Conservation (phyloP, 2,329 filamentous ascomycete genomes). For the Aspergillus novofumigatus region DNA sequence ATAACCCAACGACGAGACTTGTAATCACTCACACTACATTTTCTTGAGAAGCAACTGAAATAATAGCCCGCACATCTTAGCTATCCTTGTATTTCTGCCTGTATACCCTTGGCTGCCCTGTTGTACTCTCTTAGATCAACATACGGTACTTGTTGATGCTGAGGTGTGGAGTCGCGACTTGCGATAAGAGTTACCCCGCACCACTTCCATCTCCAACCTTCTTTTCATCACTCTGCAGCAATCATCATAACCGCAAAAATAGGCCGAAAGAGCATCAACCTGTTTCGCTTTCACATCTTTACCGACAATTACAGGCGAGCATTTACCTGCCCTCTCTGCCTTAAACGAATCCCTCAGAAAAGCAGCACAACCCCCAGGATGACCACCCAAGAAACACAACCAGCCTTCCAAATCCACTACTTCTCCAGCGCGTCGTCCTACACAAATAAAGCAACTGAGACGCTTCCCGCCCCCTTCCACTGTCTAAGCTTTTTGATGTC, state of each 20-base stretch:
- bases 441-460: slow-evolving; percentile 38
- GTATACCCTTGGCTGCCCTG: background rate
- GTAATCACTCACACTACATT: background rate
- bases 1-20: background rate
- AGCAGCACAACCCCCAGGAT: background rate
- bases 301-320: background rate
- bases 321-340: background rate
- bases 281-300: background rate
- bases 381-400: slow-evolving; percentile 1
- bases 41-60: too few species aligned
- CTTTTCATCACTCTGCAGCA: background rate
- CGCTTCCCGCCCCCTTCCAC: slow-evolving; percentile 39
- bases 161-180: background rate
- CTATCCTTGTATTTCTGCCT: background rate
- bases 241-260: background rate
- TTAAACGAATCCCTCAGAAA: background rate
- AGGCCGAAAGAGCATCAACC: background rate
- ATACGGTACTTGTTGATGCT: background rate
- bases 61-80: too few species aligned
- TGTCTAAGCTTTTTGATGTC: slow-evolving; percentile 33
- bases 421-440: slow-evolving; percentile 43
- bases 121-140: background rate
- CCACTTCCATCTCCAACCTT: background rate
- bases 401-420: slow-evolving; percentile 43
- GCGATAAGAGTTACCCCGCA: background rate